Base-by-base conservation (phyloP, 495 filamentous ascomycete species). In the Chaetomium cochliodes region DNA sequence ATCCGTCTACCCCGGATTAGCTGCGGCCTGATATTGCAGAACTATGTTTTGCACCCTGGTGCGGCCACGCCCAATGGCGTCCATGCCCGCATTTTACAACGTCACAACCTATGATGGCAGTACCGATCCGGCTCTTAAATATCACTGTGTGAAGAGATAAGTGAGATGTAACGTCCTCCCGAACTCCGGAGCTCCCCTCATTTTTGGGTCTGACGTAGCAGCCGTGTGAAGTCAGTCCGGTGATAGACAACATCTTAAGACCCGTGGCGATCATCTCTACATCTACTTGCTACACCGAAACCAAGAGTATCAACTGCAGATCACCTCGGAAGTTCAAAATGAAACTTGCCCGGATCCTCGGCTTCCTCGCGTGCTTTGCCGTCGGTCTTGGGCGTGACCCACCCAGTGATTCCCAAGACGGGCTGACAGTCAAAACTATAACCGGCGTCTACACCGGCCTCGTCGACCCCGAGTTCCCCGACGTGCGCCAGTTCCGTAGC, bases 371-470 rank as follows among this genome's bases (percentile, higher is more conserved):
- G 13, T n/a, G 26, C 5, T 11, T 54, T 5, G 11, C 28, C 11
- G 26, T 15, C 26, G 28, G 52, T 9, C 18, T 54, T 0, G 52
- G 26, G 16, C 3, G 8, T 8, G 6, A 15, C 13, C 12, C 25
- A 1, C 12, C 49, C 2, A 26, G 9, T 15, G 20, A 37, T 16
- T 50, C 20, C 25, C 3, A 6, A 2, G 28, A 54, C 26, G 20
- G 26, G 15, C 53, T 56, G 30, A 56, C 16, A 11, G 53, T 56
- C 6, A 56, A 41, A 11, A 20, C 53, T 7, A 56, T 41, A 37
- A 56, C 53, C 5, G 53, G 53, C 1, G 53, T 56, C 30, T 56
- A 39, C 53, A 56, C 53, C n/a, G 53, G 53, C 6, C 2, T 56
- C 3, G 20, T 56, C 9, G 53, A 56, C 12, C 53, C 53, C 18